phyloP scores from a whole-genome alignment of 1,284 basidiomycete species.

The Acaromyces ingoldii region DNA sequence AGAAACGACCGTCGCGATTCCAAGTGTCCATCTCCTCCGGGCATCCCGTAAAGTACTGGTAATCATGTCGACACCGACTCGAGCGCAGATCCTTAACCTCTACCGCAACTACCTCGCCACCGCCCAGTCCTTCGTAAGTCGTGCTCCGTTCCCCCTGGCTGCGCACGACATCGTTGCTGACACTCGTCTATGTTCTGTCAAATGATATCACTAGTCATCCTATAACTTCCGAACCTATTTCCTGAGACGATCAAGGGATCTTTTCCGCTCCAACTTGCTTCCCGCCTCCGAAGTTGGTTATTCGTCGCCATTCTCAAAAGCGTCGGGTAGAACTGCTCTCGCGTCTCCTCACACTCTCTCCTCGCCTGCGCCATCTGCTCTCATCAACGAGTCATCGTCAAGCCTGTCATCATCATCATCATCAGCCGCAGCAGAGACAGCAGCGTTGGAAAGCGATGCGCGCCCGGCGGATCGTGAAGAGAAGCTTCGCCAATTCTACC shows the following conservation, averaged over 20 bases:
- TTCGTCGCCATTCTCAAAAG: slow-evolving; percentile 38
- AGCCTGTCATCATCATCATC: not conserved
- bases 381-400: not conserved
- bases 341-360: slow-evolving; percentile 31
- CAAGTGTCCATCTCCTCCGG: too few species aligned
- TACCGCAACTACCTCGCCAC: slow-evolving; percentile 46
- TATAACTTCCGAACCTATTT: slow-evolving; percentile 52
- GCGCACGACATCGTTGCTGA: not conserved
- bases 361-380: slow-evolving; percentile 15
- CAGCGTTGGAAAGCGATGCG: too few species aligned
- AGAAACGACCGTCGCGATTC: too few species aligned
- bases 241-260: slow-evolving; percentile 45
- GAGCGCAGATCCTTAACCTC: slow-evolving; percentile 37
- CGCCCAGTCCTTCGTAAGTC: slow-evolving; percentile 48
- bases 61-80: slow-evolving; percentile 15
- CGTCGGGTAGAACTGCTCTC: slow-evolving; percentile 25
- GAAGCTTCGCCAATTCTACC: slow-evolving; percentile 10
- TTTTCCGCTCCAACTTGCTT: slow-evolving; percentile 42
- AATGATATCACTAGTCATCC: slow-evolving; percentile 37
- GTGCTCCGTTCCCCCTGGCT: too few species aligned
- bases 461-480: slow-evolving; percentile 3
- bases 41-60: too few species aligned
- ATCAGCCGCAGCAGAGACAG: too few species aligned
- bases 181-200: not conserved
- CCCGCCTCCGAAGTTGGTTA: slow-evolving; percentile 20